Base-by-base conservation (phyloP, 805 yeast species). In the Candida dajiaensis region DNA sequence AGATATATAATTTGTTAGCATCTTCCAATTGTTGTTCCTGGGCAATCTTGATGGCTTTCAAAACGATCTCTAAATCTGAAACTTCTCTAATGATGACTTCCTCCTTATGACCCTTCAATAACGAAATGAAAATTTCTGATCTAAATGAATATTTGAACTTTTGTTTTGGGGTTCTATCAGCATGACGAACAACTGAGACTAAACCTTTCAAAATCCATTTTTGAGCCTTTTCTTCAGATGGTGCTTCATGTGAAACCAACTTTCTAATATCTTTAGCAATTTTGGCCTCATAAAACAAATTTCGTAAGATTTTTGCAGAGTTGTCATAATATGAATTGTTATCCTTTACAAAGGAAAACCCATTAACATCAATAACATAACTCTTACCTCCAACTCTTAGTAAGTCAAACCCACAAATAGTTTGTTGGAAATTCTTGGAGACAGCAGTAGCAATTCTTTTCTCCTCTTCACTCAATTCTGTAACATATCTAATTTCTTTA, bases 151-250 rank as follows among this genome's bases (percentile, higher is more conserved):
- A 95, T 63, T 94, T 94, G 71, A 94, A 88, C 65, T 94, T 94
- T 69, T 94, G 99, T 65, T 94, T 94, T 15, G 99, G 99, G 0
- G 99, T 94, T 63, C 99, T 79, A 64, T 94, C 99, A 8, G 98
- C 99, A 66, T 94, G 99, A 56, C 99, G 80, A 45, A 94, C 84
- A 25, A 92, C 95, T 16, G 85, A 76, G 11, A 94, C 96, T 68
- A 87, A 71, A 16, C 97, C 97, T 66, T 94, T 94, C 66, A 94
- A 84, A 6, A 87, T 88, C 99, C 99, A 94, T 67, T 92, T 92
- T 63, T 92, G 97, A 36, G 69, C 57, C 56, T 69, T 65, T 48
- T 72, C 70, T 55, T 70, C 69, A 9, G 57, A 52, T 21, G 62
- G 61, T 4, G 67, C 63, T 38, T 63, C 57, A 20, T 70, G 70